A percentile compares a stretch with the other conserved stretches of the same genome.
Evolutionary conservation across 202 grass and related monocot species (phyloP).

Genomic region (Hordeum pubiflorum): DNA sequence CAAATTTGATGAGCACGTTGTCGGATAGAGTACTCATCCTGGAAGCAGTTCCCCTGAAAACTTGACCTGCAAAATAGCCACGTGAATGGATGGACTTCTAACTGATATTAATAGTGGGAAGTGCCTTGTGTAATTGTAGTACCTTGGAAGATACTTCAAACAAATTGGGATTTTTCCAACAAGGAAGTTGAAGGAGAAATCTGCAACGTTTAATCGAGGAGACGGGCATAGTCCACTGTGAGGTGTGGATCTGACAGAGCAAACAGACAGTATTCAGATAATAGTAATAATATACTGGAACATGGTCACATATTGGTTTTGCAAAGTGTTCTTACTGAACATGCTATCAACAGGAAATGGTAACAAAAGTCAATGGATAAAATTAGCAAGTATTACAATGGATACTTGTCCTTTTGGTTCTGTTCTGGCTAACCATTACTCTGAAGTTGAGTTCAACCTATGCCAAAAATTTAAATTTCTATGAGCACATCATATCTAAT

Average conservation of each 20-base stretch:
- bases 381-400: not conserved
- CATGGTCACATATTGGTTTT: not conserved
- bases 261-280: not conserved
- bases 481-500: not conserved
- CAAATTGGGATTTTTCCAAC: slow-evolving; percentile 84
- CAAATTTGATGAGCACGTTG: slow-evolving; percentile 64
- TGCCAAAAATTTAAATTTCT: not conserved
- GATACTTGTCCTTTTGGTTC: not conserved
- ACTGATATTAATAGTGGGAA: slow-evolving; percentile 8
- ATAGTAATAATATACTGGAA: not conserved
- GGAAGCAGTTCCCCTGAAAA: slow-evolving; percentile 97
- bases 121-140: not conserved
- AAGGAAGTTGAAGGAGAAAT: slow-evolving; percentile 98
- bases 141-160: slow-evolving; percentile 97
- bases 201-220: slow-evolving; percentile 52
- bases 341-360: not conserved
- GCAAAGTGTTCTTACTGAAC: not conserved
- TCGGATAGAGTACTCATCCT: slow-evolving; percentile 64
- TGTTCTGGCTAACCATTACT: not conserved
- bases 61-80: slow-evolving; percentile 52
- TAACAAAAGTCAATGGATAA: not conserved
- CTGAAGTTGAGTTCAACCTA: not conserved
- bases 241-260: slow-evolving; percentile 36
- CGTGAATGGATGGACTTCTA: slow-evolving; percentile 21
- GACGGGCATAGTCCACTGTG: slow-evolving; percentile 59